Percentiles rank a stretch among this genome's conserved stretches.
Conservation (phyloP, 2,329 filamentous ascomycete genomes). For the Sporothrix pseudoabietina region DNA sequence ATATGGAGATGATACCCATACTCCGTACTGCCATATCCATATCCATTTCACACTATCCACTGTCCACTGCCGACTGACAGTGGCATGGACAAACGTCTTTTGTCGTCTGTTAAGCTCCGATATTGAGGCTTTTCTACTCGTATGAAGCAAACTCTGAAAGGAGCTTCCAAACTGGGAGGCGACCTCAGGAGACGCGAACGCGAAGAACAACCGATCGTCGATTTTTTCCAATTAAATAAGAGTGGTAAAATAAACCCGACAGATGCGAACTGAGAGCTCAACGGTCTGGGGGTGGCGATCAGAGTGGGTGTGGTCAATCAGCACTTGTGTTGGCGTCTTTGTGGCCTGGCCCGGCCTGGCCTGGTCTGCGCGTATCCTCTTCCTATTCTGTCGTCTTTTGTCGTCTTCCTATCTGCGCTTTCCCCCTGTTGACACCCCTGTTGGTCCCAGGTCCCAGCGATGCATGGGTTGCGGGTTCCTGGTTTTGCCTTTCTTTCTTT, state of each 20-base stretch:
- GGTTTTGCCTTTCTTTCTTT: conserved; percentile 20
- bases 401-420: background rate
- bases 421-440: background rate
- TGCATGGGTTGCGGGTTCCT: conserved; percentile 34
- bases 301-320: background rate
- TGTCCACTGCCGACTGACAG: conserved; percentile 3
- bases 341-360: conserved; percentile 6
- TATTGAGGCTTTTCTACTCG: background rate
- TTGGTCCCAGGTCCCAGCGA: conserved; percentile 22
- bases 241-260: background rate
- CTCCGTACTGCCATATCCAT: background rate
- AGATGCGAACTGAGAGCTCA: background rate
- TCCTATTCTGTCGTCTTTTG: background rate
- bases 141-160: background rate
- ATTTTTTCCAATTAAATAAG: background rate
- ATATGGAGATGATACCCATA: background rate
- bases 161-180: background rate
- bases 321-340: conserved; percentile 21
- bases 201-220: background rate
- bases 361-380: background rate
- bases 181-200: conserved; percentile 4
- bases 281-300: background rate
- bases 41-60: background rate
- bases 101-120: background rate
- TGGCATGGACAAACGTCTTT: background rate